Evolutionary conservation across 345 rosid genomes (phyloP).

Genomic region (Melaleuca quinquenervia): DNA sequence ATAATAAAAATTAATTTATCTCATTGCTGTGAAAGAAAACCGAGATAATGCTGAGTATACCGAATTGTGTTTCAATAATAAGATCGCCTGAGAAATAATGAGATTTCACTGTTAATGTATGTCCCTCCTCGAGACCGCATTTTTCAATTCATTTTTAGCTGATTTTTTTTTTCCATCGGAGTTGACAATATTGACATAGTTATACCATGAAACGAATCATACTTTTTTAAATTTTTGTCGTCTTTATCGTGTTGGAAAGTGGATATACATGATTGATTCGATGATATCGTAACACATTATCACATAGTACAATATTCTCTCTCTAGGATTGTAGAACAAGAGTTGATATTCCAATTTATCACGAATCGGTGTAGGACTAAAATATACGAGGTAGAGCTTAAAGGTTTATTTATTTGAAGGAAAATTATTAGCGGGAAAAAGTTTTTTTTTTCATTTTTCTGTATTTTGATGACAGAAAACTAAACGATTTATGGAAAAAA

Average conservation of each 20-base stretch:
- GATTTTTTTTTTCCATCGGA: neutral
- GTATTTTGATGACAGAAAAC: too few relatives aligned
- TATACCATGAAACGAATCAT: neutral
- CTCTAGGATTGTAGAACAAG: neutral
- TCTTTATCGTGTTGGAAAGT: neutral
- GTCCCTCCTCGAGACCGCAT: neutral
- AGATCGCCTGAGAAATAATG: neutral
- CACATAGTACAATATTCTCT: neutral
- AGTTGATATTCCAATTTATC: neutral
- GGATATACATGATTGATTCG: neutral
- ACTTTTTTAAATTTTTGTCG: neutral
- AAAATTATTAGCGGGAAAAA: too few relatives aligned
- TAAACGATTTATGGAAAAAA: too few relatives aligned
- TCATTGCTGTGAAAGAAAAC: neutral
- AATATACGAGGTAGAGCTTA: too few relatives aligned
- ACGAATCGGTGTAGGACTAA: neutral
- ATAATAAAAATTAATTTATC: neutral
- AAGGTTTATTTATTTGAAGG: too few relatives aligned
- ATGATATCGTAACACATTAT: neutral
- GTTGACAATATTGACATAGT: neutral
- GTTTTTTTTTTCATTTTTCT: too few relatives aligned
- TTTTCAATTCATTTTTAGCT: neutral
- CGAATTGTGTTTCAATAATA: neutral
- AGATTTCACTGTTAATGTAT: neutral
- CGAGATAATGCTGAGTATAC: neutral